Base-by-base conservation (phyloP, 176 grass and related monocot genomes). In the Poa annua region DNA sequence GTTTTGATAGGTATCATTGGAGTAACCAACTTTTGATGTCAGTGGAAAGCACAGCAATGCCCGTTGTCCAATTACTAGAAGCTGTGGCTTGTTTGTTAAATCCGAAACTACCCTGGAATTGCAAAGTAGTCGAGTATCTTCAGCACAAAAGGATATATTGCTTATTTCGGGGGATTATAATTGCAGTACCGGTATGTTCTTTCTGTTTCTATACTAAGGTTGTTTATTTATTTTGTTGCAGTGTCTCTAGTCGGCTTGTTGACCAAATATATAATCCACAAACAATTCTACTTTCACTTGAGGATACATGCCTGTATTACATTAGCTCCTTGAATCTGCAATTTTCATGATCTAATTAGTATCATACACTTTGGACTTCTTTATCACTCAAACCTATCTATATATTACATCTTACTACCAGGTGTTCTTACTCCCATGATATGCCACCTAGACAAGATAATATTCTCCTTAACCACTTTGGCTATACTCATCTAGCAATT, bases 81-180 rank as follows among this genome's bases (percentile, higher is more conserved):
- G 87, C 87, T 81, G 87, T 90, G 29, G 51, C 82, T 83, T 96
- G 93, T 72, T 96, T 99, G 86, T 85, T 93, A 92, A 93, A 87
- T 92, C 85, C 87, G 76, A 85, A 83, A 48, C 84, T 95, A 77
- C 93, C 91, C 25, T 99, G 96, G 96, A 86, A 59, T 71, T 93
- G 88, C 65, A 80, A 83, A 47, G 80, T 92, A 81, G 85, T 89
- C 65, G 88, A 45, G 22, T 92, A 85, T 88, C 91, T 99, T 63
- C 89, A 90, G 60, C 55, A 65, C 45, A 90, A 86, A 84, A 95
- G 90, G 67, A 85, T 96, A 34, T 88, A 95, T 86, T 85, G 61
- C 80, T 86, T 96, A 82, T 92, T 99, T 74, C 89, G 91, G 13
- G 89, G 83, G 35, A 93, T 99, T 71, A 81, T 99, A 78, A 70